These are phyloP conservation scores for Byssochlamys sp. DNA, from an alignment of 2,329 filamentous ascomycete genomes.

Conservation along the genomic window DNA sequence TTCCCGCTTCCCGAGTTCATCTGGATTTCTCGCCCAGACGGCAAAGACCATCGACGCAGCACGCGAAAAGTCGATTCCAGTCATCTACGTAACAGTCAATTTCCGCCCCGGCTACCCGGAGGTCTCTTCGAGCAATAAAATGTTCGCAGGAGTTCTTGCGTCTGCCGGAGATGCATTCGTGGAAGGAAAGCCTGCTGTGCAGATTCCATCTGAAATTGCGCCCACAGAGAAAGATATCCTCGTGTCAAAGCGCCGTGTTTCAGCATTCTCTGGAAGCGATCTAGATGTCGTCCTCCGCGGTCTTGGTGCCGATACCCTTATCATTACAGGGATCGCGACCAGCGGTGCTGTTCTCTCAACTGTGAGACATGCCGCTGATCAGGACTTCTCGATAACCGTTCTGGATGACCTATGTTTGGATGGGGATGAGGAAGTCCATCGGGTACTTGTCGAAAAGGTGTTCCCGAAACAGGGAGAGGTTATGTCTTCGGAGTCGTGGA, in stretches of 20 bases:
- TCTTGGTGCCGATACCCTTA: conserved; percentile 17
- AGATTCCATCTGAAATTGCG: conserved; percentile 13
- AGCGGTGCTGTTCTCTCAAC: conserved; percentile 31
- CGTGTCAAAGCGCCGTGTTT: conserved; percentile 28
- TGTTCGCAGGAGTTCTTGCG: conserved; percentile 8
- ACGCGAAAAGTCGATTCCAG: conserved; percentile 15
- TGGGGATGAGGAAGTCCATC: conserved; percentile 22
- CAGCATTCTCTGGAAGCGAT: conserved; percentile 26
- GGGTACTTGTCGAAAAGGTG: conserved; percentile 24
- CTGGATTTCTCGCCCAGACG: conserved; percentile 17
- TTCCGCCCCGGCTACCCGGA: conserved; percentile 27
- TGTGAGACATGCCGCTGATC: conserved; percentile 25
- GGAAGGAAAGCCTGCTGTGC: conserved; percentile 13
- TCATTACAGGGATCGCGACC: conserved; percentile 26
- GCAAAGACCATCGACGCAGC: conserved; percentile 13
- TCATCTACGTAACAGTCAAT: conserved; percentile 25
- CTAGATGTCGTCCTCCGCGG: conserved; percentile 27
- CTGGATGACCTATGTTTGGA: conserved; percentile 30
- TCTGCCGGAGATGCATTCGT: conserved; percentile 12
- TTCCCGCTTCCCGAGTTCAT: conserved; percentile 10
- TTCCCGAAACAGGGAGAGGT: conserved; percentile 22
- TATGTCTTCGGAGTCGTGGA: conserved; percentile 20
- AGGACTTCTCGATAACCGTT: conserved; percentile 27
- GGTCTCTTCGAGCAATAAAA: conserved; percentile 15
- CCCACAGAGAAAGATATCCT: conserved; percentile 17